Conservation (phyloP, 768 basidiomycete species). For the Suillus hirtellus region DNA sequence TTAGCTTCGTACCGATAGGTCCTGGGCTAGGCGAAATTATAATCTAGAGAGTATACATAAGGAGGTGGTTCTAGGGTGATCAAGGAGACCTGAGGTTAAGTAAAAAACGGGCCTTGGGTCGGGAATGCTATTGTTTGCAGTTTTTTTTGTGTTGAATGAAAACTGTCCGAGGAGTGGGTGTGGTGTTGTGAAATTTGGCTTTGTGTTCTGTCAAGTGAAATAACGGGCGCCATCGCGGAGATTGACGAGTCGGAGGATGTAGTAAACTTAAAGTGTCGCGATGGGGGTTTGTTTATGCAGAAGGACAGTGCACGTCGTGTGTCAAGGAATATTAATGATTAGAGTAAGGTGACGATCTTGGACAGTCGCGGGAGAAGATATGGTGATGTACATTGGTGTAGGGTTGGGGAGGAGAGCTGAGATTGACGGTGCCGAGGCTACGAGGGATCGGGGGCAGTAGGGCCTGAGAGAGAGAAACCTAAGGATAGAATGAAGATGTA, state of each 20-base stretch:
- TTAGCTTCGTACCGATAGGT: neutral
- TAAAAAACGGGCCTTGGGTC: neutral
- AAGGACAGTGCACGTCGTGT: neutral
- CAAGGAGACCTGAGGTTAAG: neutral
- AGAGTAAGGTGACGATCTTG: neutral
- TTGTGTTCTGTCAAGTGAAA: constrained; percentile 9
- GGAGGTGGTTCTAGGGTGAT: neutral
- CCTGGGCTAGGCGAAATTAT: neutral
- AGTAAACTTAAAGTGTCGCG: neutral
- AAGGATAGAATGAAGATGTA: constrained; percentile 5
- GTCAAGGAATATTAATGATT: neutral
- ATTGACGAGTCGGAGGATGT: neutral
- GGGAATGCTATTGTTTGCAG: neutral
- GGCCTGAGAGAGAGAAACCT: neutral
- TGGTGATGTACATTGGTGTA: neutral
- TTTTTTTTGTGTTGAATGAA: neutral
- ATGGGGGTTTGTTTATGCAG: too few species aligned
- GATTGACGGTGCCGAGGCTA: constrained; percentile 7
- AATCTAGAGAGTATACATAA: neutral
- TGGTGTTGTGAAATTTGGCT: neutral
- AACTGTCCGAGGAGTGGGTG: neutral
- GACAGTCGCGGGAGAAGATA: constrained; percentile 6
- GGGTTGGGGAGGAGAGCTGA: neutral
- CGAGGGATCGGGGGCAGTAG: constrained; percentile 2
- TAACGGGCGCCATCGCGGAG: neutral